Evolutionary conservation across 148 eudicot species (phyloP).

Genomic region (Persicaria tinctoria): DNA sequence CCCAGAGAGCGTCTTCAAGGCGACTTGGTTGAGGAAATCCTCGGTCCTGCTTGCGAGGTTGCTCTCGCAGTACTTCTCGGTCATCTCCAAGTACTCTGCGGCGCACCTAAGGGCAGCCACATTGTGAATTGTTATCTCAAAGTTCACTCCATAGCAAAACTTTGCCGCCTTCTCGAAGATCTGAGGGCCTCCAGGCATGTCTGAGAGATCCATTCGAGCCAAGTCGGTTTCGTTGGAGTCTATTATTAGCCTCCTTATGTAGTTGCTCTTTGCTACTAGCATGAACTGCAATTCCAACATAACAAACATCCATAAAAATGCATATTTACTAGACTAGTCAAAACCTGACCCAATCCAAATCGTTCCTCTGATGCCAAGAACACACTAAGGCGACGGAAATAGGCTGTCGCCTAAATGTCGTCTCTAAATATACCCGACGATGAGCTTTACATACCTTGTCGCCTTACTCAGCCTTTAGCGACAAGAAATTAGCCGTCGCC

Average conservation of each 20-base stretch:
- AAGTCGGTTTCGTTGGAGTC: slow-evolving; percentile 67
- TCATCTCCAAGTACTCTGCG: slow-evolving; percentile 85
- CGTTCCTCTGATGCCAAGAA: too few species aligned
- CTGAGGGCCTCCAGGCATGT: slow-evolving; percentile 86
- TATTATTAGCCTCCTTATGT: slow-evolving; percentile 57
- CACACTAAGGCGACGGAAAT: too few species aligned
- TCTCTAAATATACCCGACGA: too few species aligned
- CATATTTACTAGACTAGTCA: not conserved
- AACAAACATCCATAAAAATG: not conserved
- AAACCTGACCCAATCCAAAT: not conserved
- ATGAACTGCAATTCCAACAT: slow-evolving; percentile 51
- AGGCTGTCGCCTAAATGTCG: too few species aligned
- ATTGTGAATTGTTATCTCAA: slow-evolving; percentile 87
- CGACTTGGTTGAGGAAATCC: slow-evolving; percentile 78
- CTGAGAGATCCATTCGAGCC: slow-evolving; percentile 49
- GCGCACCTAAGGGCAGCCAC: slow-evolving; percentile 89
- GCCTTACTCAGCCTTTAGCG: too few species aligned
- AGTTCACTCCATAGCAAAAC: slow-evolving; percentile 92
- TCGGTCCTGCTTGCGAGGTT: slow-evolving; percentile 81
- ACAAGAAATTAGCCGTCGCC: too few species aligned
- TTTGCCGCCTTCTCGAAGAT: slow-evolving; percentile 84
- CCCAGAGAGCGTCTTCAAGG: slow-evolving; percentile 62
- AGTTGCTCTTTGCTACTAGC: slow-evolving; percentile 93
- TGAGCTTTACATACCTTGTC: too few species aligned
- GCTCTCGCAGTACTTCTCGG: slow-evolving; percentile 58